Evolutionary conservation across 148 eudicot species (phyloP).

Genomic region (Rhododendron ferrugineum): DNA sequence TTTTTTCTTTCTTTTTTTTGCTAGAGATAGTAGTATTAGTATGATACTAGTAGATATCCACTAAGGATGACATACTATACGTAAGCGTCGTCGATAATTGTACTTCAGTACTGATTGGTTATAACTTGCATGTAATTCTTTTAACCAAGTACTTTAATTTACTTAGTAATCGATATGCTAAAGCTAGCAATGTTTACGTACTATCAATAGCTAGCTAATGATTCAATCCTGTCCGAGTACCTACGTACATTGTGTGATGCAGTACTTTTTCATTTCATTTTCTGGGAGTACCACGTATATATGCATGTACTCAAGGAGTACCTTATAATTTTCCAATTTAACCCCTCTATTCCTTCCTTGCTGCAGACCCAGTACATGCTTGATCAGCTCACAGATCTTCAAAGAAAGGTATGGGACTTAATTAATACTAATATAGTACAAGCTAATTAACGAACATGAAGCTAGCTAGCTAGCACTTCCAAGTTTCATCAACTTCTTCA

Average conservation of each 20-base stretch:
- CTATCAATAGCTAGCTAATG: too few relatives aligned
- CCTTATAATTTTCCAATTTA: neutral
- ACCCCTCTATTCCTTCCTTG: neutral
- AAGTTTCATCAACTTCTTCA: neutral
- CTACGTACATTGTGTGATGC: too few relatives aligned
- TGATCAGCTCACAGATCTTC: constrained; percentile 79
- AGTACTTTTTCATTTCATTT: too few relatives aligned
- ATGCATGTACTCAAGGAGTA: neutral
- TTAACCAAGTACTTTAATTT: neutral
- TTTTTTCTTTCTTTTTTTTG: neutral
- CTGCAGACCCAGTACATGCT: constrained; percentile 77
- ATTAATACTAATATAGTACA: too few relatives aligned
- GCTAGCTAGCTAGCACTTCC: too few relatives aligned
- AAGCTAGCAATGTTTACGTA: too few relatives aligned
- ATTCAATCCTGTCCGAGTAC: too few relatives aligned
- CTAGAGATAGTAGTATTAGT: neutral
- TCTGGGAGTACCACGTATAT: neutral
- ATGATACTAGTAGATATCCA: neutral
- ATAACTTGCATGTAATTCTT: too few relatives aligned
- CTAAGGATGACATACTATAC: too few relatives aligned
- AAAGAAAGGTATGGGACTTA: constrained; percentile 49
- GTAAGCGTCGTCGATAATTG: too few relatives aligned
- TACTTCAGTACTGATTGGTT: neutral
- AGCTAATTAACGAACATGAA: neutral
- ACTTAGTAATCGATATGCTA: too few relatives aligned